Percentiles rank a stretch among this genome's conserved stretches.
Conservation (phyloP, 1,284 basidiomycete genomes). For the Xerocomus minutiporus region DNA sequence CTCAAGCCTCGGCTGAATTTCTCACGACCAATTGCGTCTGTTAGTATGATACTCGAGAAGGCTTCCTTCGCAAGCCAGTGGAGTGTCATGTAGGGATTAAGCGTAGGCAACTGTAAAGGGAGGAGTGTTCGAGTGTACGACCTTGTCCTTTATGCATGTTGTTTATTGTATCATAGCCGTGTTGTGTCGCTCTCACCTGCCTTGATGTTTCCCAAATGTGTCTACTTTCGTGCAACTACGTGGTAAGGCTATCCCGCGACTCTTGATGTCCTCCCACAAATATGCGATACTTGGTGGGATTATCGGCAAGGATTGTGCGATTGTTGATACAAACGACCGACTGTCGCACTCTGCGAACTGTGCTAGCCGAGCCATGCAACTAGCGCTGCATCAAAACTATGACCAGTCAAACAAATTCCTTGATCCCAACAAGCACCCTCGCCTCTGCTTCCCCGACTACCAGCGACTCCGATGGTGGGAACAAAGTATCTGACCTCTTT, state of each 20-base stretch:
- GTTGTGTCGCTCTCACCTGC: neutral
- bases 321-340: neutral
- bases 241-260: too few species aligned
- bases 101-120: conserved; percentile 33
- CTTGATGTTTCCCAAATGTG: neutral
- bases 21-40: conserved; percentile 6
- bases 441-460: conserved; percentile 7
- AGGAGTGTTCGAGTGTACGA: neutral
- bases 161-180: neutral
- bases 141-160: neutral
- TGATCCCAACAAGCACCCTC: conserved; percentile 8
- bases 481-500: conserved; percentile 18
- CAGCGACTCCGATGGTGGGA: neutral
- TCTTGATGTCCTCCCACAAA: neutral
- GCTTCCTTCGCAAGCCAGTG: conserved; percentile 75
- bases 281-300: neutral
- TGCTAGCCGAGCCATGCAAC: conserved; percentile 3
- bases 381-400: conserved; percentile 15
- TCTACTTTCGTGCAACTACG: neutral
- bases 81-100: conserved; percentile 63
- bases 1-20: neutral
- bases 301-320: too few species aligned
- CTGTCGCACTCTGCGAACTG: neutral
- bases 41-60: conserved; percentile 67
- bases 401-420: conserved; percentile 4